These are phyloP conservation scores for Phytopythium oedochilum DNA, from an alignment of 352 stramenopile genomes.

Conservation along the genomic window DNA sequence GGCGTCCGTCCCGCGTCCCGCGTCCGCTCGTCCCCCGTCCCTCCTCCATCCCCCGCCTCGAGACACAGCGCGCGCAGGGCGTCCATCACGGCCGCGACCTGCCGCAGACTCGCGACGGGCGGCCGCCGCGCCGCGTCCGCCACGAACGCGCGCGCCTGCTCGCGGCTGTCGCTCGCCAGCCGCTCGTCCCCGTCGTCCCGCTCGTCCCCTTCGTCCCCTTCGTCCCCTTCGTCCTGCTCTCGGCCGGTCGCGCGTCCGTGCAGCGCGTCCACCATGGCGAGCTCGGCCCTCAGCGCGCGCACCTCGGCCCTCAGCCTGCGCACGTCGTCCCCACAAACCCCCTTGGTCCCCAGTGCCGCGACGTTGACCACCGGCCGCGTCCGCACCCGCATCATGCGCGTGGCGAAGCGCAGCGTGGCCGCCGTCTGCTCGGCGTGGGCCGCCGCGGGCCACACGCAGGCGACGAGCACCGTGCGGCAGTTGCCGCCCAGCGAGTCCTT, in stretches of 20 bases:
- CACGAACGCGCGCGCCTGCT: slow-evolving; percentile 29
- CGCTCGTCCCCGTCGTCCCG: slow-evolving; percentile 17
- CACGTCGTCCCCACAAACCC: slow-evolving; percentile 5
- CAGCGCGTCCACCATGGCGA: slow-evolving; percentile 64
- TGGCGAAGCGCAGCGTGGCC: slow-evolving; percentile 89
- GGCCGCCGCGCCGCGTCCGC: slow-evolving; percentile 15
- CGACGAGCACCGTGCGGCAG: slow-evolving; percentile 77
- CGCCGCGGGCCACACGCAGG: slow-evolving; percentile 79
- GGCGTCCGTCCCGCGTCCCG: too few relatives aligned
- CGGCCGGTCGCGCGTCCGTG: slow-evolving; percentile 26
- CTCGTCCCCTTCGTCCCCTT: slow-evolving; percentile 14
- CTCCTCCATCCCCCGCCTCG: not conserved
- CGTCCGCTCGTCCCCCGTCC: too few relatives aligned
- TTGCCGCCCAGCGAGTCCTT: slow-evolving; percentile 86
- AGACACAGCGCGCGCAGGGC: slow-evolving; percentile 40
- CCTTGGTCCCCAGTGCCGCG: not conserved
- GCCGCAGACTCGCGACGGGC: slow-evolving; percentile 38
- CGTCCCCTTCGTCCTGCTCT: not conserved
- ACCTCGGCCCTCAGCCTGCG: slow-evolving; percentile 41
- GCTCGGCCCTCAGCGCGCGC: slow-evolving; percentile 42
- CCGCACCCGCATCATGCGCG: slow-evolving; percentile 82
- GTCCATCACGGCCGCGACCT: slow-evolving; percentile 38
- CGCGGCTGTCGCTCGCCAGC: slow-evolving; percentile 15
- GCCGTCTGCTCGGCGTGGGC: slow-evolving; percentile 79
- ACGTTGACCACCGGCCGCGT: slow-evolving; percentile 72